Evolutionary conservation across 495 filamentous ascomycete species (phyloP).

Genomic region (Aspergillus haitiensis): DNA sequence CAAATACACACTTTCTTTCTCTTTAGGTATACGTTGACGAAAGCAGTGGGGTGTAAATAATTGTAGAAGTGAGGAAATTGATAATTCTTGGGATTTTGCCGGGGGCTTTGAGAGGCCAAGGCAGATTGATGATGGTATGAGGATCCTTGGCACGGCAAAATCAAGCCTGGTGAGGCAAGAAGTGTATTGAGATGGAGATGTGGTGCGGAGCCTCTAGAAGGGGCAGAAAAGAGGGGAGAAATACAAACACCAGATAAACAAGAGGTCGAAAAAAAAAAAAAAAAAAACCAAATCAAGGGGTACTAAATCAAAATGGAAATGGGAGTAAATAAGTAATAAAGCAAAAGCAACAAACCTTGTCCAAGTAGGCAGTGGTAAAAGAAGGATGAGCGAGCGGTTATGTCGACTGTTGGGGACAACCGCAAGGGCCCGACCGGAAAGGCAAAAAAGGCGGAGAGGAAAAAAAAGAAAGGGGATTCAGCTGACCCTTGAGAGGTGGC

Average conservation of each 20-base stretch:
- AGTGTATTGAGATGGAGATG: neutral
- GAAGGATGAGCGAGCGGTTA: constrained; percentile 30
- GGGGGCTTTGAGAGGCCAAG: constrained; percentile 23
- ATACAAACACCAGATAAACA: neutral
- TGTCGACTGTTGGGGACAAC: constrained; percentile 28
- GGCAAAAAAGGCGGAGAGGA: constrained; percentile 32
- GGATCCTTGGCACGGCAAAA: constrained; percentile 20
- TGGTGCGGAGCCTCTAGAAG: neutral
- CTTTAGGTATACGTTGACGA: neutral
- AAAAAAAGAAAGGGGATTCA: constrained; percentile 24
- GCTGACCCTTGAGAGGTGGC: constrained; percentile 24
- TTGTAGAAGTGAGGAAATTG: constrained; percentile 21
- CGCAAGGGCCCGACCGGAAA: constrained; percentile 27
- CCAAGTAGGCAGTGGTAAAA: constrained; percentile 10
- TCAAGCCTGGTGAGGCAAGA: constrained; percentile 13
- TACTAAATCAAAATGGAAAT: neutral
- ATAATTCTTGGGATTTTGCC: constrained; percentile 17
- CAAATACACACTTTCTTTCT: neutral
- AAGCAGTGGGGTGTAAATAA: constrained; percentile 19
- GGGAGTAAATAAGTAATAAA: constrained; percentile 1
- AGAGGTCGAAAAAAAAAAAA: neutral
- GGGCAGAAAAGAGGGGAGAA: neutral
- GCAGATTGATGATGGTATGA: constrained; percentile 18
- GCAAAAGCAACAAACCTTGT: constrained; percentile 21
- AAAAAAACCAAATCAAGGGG: constrained; percentile 1